Conservation (phyloP, 768 basidiomycete genomes). For the Mycena indigotica region DNA sequence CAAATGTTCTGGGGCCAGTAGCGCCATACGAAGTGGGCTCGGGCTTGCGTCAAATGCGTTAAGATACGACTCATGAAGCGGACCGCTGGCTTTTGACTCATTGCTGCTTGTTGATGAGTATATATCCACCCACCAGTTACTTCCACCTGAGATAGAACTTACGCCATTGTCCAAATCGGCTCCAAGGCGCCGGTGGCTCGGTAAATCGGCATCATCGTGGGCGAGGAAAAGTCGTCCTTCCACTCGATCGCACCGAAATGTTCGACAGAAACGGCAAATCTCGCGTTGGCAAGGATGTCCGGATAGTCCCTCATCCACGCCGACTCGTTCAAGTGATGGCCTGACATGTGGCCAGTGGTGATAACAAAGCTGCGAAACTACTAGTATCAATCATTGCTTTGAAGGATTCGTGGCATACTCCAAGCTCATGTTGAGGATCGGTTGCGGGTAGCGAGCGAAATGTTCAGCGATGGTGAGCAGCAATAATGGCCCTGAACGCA, state of each 20-base stretch:
- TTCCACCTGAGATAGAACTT: conserved; percentile 7
- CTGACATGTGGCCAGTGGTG: conserved; percentile 36
- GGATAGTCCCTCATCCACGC: conserved; percentile 32
- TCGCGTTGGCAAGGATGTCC: conserved; percentile 28
- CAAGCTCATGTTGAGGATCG: conserved; percentile 29
- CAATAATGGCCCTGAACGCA: conserved; percentile 27
- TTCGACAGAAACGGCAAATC: conserved; percentile 32
- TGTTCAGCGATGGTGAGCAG: conserved; percentile 34
- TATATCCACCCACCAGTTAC: not conserved
- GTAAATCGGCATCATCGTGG: conserved; percentile 24
- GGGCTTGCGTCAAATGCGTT: conserved; percentile 31
- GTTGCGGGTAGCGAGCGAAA: conserved; percentile 25
- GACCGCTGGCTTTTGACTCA: conserved; percentile 24
- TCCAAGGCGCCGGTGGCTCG: conserved; percentile 31
- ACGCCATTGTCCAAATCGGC: conserved; percentile 40
- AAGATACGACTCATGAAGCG: conserved; percentile 28
- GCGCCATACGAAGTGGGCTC: conserved; percentile 32
- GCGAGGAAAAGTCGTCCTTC: conserved; percentile 28
- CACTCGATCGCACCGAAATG: conserved; percentile 35
- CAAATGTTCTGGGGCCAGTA: conserved; percentile 29
- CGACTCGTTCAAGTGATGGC: conserved; percentile 31
- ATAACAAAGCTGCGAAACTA: conserved; percentile 30
- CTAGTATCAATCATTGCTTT: not conserved
- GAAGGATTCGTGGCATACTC: conserved; percentile 29
- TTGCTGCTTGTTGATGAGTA: conserved; percentile 20